Evolutionary conservation across 768 basidiomycete genomes (phyloP).

Genomic region (Kondoa subrosea): DNA sequence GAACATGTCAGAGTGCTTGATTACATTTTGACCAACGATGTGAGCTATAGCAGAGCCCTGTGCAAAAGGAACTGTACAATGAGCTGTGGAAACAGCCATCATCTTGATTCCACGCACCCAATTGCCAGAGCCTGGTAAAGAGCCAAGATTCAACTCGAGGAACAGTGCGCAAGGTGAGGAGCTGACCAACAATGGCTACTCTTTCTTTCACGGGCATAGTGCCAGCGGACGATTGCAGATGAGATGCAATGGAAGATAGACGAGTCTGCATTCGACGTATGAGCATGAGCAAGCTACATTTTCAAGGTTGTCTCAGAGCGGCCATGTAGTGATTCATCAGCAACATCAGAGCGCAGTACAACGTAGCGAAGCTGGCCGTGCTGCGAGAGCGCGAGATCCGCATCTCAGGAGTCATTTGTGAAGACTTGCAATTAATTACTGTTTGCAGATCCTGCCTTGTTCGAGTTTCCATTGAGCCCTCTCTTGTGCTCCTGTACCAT

Average conservation of each 20-base stretch:
- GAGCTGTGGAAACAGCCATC: slow-evolving; percentile 5
- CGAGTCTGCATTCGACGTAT: background rate
- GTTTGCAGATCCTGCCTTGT: too few species aligned
- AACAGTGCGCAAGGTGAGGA: too few species aligned
- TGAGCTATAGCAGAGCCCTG: slow-evolving; percentile 30
- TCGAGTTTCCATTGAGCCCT: too few species aligned
- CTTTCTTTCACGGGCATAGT: slow-evolving; percentile 21
- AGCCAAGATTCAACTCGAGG: background rate
- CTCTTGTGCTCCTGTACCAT: too few species aligned
- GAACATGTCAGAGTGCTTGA: slow-evolving; percentile 31
- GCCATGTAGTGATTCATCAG: too few species aligned
- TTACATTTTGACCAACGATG: slow-evolving; percentile 31
- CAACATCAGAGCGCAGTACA: too few species aligned
- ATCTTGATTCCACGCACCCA: background rate
- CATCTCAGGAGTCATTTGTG: too few species aligned
- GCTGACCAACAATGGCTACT: slow-evolving; percentile 25
- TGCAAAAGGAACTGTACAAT: slow-evolving; percentile 29
- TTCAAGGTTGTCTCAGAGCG: too few species aligned
- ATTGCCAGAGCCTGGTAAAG: background rate
- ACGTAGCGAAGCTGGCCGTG: too few species aligned
- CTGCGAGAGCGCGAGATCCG: too few species aligned
- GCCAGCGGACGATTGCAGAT: background rate
- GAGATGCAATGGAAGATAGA: background rate
- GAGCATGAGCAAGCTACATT: too few species aligned
- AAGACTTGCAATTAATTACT: too few species aligned